phyloP scores from a whole-genome alignment of 2,329 filamentous ascomycete genomes.

The Thelonectria olida region DNA sequence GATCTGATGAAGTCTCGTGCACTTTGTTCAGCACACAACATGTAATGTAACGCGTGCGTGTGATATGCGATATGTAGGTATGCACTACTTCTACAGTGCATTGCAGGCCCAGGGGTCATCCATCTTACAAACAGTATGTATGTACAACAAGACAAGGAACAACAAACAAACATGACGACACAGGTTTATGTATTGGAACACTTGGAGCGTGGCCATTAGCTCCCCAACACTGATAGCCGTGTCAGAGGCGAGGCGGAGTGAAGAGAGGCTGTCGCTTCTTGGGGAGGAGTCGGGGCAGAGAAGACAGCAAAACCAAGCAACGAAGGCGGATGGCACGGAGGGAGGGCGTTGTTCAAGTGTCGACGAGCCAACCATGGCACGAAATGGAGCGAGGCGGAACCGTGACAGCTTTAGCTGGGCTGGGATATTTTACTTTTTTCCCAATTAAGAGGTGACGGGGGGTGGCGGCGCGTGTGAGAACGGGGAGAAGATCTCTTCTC shows the following conservation, averaged over 20 bases:
- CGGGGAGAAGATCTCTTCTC: slow-evolving; percentile 12
- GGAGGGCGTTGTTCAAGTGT: not conserved
- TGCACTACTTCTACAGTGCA: not conserved
- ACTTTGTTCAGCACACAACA: too few relatives aligned
- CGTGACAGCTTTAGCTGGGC: slow-evolving; percentile 1
- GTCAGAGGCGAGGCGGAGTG: not conserved
- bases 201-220: not conserved
- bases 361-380: not conserved
- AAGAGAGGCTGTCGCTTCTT: too few relatives aligned
- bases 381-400: slow-evolving; percentile 13
- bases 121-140: not conserved
- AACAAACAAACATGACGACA: too few relatives aligned
- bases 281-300: not conserved
- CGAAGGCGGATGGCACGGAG: not conserved
- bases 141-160: not conserved
- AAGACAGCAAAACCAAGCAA: not conserved
- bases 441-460: not conserved
- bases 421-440: slow-evolving; percentile 22
- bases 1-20: slow-evolving; percentile 8
- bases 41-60: not conserved
- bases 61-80: not conserved
- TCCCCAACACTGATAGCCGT: not conserved
- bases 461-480: slow-evolving; percentile 2
- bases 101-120: not conserved
- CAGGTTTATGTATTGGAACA: too few relatives aligned